phyloP scores from a whole-genome alignment of 768 basidiomycete species.

The Cubamyces lactineus region DNA sequence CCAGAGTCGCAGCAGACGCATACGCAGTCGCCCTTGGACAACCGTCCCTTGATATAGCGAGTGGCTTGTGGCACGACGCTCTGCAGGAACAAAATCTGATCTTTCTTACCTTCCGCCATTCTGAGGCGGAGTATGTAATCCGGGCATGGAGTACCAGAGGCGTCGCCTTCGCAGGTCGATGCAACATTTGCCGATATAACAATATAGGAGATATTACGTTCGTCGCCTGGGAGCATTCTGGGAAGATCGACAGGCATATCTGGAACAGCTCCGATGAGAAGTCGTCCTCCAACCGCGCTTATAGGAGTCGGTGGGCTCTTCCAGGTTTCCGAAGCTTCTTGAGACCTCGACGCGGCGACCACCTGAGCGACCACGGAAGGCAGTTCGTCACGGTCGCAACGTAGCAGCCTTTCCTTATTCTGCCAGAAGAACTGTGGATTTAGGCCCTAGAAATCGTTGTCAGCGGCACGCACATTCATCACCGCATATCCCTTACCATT shows the following conservation, averaged over 20 bases:
- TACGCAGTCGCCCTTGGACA: slow-evolving; percentile 41
- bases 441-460: slow-evolving; percentile 57
- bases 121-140: slow-evolving; percentile 21
- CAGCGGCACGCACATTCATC: background rate
- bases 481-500: slow-evolving; percentile 49
- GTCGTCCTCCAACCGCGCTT: slow-evolving; percentile 40
- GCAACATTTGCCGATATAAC: slow-evolving; percentile 29
- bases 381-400: slow-evolving; percentile 51
- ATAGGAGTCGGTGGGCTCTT: slow-evolving; percentile 36
- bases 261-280: slow-evolving; percentile 44
- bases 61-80: slow-evolving; percentile 52
- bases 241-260: slow-evolving; percentile 33
- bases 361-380: slow-evolving; percentile 44
- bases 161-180: background rate
- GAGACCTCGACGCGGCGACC: slow-evolving; percentile 15
- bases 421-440: slow-evolving; percentile 76
- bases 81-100: slow-evolving; percentile 38
- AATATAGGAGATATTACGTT: slow-evolving; percentile 33
- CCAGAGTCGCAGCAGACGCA: slow-evolving; percentile 61
- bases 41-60: slow-evolving; percentile 46
- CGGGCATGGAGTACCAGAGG: background rate
- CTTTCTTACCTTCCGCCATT: slow-evolving; percentile 31
- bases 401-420: slow-evolving; percentile 52
- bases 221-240: background rate
- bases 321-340: slow-evolving; percentile 17